phyloP scores from a whole-genome alignment of 2,329 filamentous ascomycete genomes.

The Pseudofabraea citricarpa region DNA sequence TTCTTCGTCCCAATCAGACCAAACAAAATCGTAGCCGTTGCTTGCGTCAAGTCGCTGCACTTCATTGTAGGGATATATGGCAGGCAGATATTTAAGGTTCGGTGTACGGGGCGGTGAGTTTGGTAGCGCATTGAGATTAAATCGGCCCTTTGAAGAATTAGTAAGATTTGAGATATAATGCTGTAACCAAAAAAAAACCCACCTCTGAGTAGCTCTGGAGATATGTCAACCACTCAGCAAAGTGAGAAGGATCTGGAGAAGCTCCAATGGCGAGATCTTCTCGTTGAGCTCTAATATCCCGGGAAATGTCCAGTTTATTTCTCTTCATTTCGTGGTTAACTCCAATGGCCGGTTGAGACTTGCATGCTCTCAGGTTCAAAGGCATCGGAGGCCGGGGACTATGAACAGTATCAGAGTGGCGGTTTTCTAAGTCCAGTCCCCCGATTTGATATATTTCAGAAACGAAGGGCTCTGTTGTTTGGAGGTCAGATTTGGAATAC shows the following conservation, averaged over 20 bases:
- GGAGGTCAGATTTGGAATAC: too few species aligned
- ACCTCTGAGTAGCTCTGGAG: constrained; percentile 12
- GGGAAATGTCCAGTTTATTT: not conserved
- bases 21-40: constrained; percentile 17
- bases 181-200: too few species aligned
- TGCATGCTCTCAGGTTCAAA: not conserved
- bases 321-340: not conserved
- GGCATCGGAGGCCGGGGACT: not conserved
- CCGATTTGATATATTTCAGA: too few species aligned
- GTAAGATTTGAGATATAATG: too few species aligned
- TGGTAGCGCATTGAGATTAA: constrained; percentile 29
- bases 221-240: not conserved
- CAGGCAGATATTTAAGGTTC: constrained; percentile 24
- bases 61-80: constrained; percentile 25
- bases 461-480: too few species aligned
- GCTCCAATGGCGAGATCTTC: not conserved
- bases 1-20: constrained; percentile 15
- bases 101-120: constrained; percentile 22
- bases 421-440: too few species aligned
- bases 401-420: not conserved
- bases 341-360: not conserved
- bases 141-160: constrained; percentile 26
- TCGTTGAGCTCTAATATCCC: not conserved
- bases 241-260: not conserved
- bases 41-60: constrained; percentile 17